A percentile compares a stretch with the other conserved stretches of the same genome.
phyloP scores from a whole-genome alignment of 2,329 filamentous ascomycete species.

The Lomentospora prolificans region DNA sequence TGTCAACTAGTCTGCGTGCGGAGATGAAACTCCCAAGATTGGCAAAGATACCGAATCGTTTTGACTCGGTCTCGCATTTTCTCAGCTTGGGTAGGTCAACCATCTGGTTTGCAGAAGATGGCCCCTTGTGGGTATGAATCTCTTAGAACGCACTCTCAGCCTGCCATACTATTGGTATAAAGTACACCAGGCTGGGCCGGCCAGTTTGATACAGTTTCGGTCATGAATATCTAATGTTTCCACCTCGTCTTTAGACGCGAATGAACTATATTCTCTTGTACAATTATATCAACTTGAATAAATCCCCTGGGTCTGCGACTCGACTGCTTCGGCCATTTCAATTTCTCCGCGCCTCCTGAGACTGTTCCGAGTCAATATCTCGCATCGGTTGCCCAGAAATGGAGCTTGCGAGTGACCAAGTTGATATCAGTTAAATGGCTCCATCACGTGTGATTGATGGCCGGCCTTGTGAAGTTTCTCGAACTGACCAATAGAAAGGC shows the following conservation, averaged over 20 bases:
- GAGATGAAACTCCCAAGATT: constrained; percentile 49
- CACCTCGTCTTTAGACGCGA: not conserved
- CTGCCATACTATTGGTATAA: not conserved
- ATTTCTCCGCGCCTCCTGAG: too few species aligned
- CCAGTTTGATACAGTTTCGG: constrained; percentile 8
- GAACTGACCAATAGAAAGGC: not conserved
- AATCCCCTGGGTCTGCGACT: too few species aligned
- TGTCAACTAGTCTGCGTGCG: constrained; percentile 98
- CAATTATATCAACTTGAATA: not conserved
- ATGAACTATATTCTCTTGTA: not conserved
- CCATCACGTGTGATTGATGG: too few species aligned
- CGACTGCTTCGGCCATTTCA: too few species aligned
- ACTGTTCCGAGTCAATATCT: too few species aligned
- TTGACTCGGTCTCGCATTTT: constrained; percentile 27
- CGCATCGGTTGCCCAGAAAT: too few species aligned
- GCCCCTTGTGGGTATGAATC: not conserved
- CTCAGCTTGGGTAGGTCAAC: constrained; percentile 4
- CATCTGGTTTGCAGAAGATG: constrained; percentile 1
- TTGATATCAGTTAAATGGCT: too few species aligned
- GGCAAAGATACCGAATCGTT: constrained; percentile 36
- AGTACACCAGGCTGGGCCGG: not conserved
- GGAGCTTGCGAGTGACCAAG: too few species aligned
- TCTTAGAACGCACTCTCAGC: not conserved
- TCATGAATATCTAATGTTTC: not conserved
- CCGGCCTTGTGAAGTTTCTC: too few species aligned